Evolutionary conservation across 768 basidiomycete species (phyloP).

Genomic region (Auricularia cornea): DNA sequence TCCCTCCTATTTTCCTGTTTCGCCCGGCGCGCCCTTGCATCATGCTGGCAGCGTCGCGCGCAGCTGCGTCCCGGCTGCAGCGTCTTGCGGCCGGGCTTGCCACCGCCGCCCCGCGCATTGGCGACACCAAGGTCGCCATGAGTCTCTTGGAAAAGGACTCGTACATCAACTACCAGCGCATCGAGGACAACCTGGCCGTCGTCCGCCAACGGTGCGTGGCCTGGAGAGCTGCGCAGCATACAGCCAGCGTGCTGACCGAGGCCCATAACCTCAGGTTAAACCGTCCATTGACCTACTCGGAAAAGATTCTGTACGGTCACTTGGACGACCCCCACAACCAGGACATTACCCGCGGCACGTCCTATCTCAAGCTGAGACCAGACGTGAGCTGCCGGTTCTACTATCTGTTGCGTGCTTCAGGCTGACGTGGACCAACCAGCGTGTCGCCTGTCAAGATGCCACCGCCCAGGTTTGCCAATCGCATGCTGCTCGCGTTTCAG

Average conservation of each 20-base stretch:
- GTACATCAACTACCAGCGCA: constrained; percentile 92
- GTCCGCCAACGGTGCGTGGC: constrained; percentile 68
- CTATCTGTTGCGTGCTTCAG: neutral
- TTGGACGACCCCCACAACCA: constrained; percentile 89
- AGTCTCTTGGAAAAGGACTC: constrained; percentile 73
- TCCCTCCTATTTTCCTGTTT: too few species aligned
- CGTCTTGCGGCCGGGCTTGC: constrained; percentile 58
- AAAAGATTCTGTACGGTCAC: constrained; percentile 98
- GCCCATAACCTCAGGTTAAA: constrained; percentile 48
- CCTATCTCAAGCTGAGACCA: constrained; percentile 95
- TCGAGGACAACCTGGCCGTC: constrained; percentile 92
- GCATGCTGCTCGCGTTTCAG: constrained; percentile 13
- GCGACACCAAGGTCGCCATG: constrained; percentile 86
- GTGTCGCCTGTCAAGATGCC: constrained; percentile 87
- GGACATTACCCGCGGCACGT: constrained; percentile 83
- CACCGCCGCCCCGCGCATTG: constrained; percentile 70
- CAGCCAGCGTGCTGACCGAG: too few species aligned
- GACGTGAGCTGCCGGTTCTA: constrained; percentile 57
- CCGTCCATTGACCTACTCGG: constrained; percentile 86
- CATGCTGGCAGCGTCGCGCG: constrained; percentile 1
- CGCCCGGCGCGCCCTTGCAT: neutral
- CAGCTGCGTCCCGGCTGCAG: neutral
- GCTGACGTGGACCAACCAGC: constrained; percentile 32
- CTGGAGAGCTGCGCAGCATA: neutral
- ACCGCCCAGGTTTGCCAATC: constrained; percentile 59